Percentiles rank a stretch among this genome's conserved stretches.
Evolutionary conservation across 2,329 filamentous ascomycete genomes (phyloP).

Genomic region (Microsporum ferrugineum): DNA sequence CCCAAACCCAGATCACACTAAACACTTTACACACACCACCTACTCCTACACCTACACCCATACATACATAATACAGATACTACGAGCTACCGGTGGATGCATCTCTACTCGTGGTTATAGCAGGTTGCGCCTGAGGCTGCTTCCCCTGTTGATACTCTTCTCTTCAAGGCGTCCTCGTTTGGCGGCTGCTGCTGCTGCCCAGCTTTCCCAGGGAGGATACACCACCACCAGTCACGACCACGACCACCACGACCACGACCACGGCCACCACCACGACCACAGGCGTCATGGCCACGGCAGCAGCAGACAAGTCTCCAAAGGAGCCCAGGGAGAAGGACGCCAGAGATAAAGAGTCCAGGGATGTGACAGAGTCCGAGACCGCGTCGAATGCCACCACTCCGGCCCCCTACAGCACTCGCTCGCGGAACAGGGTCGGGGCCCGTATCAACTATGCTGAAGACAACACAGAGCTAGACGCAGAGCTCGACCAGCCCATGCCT

Average conservation of each 20-base stretch:
- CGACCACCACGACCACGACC: background rate
- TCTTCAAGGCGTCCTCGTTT: no score
- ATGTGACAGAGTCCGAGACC: constrained; percentile 16
- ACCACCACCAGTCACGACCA: background rate
- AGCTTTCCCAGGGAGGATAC: background rate
- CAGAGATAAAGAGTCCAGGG: background rate
- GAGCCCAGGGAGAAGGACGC: no score
- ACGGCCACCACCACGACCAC: background rate
- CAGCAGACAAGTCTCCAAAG: constrained; percentile 12
- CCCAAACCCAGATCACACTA: no score
- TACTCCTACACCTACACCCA: no score
- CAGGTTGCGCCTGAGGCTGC: constrained; percentile 2
- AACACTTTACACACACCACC: no score
- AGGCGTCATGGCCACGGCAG: constrained; percentile 5
- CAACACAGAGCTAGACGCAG: constrained; percentile 78
- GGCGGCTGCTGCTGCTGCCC: background rate
- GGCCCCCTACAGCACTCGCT: constrained; percentile 79
- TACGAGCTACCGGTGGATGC: background rate
- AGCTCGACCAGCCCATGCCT: constrained; percentile 53
- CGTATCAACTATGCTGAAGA: constrained; percentile 94
- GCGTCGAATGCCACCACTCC: constrained; percentile 31
- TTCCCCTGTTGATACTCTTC: background rate
- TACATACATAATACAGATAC: no score
- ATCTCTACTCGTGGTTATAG: background rate
- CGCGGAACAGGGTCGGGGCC: constrained; percentile 64